phyloP scores from a whole-genome alignment of 108 stramenopile species.

The Nitzschia inconspicua region DNA sequence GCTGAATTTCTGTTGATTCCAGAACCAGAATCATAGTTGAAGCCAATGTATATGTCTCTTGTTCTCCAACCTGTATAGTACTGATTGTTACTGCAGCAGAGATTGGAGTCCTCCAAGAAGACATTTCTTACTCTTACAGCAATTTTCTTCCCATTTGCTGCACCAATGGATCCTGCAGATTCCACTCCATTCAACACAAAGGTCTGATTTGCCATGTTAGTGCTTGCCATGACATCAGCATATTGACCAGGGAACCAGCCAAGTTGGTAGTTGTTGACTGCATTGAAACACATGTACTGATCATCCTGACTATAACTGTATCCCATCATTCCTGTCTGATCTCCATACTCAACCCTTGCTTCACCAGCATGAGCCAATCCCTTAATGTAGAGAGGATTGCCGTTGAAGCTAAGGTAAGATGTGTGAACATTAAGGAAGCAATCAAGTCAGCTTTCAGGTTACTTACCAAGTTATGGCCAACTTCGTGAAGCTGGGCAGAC shows the following conservation, averaged over 20 bases:
- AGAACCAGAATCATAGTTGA: too few relatives aligned
- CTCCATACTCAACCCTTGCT: constrained; percentile 39
- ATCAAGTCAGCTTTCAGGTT: neutral
- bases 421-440: neutral
- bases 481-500: constrained; percentile 57
- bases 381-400: constrained; percentile 19
- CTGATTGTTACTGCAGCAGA: too few relatives aligned
- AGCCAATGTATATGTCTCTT: too few relatives aligned
- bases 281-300: constrained; percentile 22
- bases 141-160: too few relatives aligned
- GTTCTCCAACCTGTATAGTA: too few relatives aligned
- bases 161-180: too few relatives aligned
- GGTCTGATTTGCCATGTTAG: neutral
- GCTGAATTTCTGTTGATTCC: too few relatives aligned
- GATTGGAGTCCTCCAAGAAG: too few relatives aligned
- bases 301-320: constrained; percentile 33
- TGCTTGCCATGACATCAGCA: neutral
- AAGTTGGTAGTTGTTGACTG: constrained; percentile 44
- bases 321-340: constrained; percentile 49
- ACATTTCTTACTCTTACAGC: too few relatives aligned
- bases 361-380: constrained; percentile 31
- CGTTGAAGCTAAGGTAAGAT: neutral
- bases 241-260: constrained; percentile 31
- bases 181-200: constrained; percentile 1
- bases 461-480: constrained; percentile 26